Base-by-base conservation (phyloP, 2,329 filamentous ascomycete genomes). In the Saccharata proteae region DNA sequence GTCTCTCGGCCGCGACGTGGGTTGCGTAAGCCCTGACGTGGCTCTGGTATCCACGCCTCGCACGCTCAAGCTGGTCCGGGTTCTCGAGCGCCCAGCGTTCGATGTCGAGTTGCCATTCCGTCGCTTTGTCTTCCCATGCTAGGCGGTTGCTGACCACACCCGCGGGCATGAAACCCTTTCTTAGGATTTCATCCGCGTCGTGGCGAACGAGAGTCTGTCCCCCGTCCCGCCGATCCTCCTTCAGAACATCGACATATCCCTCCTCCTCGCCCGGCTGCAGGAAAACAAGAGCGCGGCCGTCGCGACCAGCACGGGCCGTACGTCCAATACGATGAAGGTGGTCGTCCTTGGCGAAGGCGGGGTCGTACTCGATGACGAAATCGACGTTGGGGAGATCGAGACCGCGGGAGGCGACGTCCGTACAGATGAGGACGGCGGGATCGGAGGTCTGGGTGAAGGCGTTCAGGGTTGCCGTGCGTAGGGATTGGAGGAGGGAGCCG, bases 1-100 rank as follows among this genome's bases (percentile, higher is more conserved):
- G 64, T 31, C 90, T 71, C 60, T 98, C 90, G 25, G 78, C 77
- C 17, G 81, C 77, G 16, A 88, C 73, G 55, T 98, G 90, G 0
- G 90, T 98, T 3, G 90, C 85, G 53, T 98, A 98, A 1, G 90
- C 90, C 33, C 90, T 71, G 33, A 98, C 78, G 48, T 96, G 86
- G 30, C 82, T 90, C 50, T 92, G 84, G 61, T 82, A 98, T 0
- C 79, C 90, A 43, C 82, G 75, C 13, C 84, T 73, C 0, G 81
- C 88, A 46, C 85, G 70, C 45, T 93, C 84, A 4, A 93, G 71
- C 22, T 80, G 71, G 34, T 74, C 74, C 0, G 71, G 61, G 33
- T 78, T 71, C 20, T 74, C 68, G 6, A 77, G 53, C 2, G 70
- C 64, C 73, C 74, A 79, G 13, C 75, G 64, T 51, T 81, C 77